These are phyloP conservation scores for Yamadazyma mexicana DNA, from an alignment of 1,139 yeast genomes.

Conservation along the genomic window DNA sequence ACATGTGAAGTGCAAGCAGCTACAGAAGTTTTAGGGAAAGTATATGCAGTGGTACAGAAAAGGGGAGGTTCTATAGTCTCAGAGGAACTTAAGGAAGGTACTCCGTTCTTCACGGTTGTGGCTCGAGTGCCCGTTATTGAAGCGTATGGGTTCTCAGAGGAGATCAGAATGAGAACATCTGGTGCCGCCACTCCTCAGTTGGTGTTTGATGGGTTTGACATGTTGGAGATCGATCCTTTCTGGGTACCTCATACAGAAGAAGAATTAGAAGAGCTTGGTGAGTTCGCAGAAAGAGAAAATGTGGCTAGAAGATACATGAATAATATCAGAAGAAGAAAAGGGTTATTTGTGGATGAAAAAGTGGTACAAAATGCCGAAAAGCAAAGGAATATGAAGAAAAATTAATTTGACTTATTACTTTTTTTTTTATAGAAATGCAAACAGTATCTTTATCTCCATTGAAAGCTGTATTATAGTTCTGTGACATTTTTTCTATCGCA, in stretches of 20 bases:
- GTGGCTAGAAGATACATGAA: conserved; percentile 87
- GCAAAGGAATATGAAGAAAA: conserved; percentile 79
- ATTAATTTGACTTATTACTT: conserved; percentile 31
- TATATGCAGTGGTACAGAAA: conserved; percentile 89
- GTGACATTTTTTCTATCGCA: conserved; percentile 1
- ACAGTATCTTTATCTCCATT: no score
- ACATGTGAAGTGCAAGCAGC: conserved; percentile 94
- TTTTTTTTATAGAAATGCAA: background rate
- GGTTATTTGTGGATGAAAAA: conserved; percentile 85
- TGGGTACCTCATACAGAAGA: conserved; percentile 99
- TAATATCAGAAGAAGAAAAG: conserved; percentile 78
- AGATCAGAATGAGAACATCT: conserved; percentile 86
- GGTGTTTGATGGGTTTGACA: conserved; percentile 84
- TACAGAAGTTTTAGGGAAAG: conserved; percentile 91
- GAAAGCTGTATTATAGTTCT: background rate
- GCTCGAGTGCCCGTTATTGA: conserved; percentile 92
- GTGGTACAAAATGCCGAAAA: conserved; percentile 90
- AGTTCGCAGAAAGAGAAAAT: conserved; percentile 88
- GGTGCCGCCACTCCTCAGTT: conserved; percentile 98
- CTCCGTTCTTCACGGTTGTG: conserved; percentile 87
- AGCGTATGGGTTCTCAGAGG: conserved; percentile 96
- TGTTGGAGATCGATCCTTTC: conserved; percentile 89
- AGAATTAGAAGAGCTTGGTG: conserved; percentile 91
- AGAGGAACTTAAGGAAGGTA: conserved; percentile 97
- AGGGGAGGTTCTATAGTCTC: conserved; percentile 82